Conservation (phyloP, 345 rosid species). For the Eucalyptus guilfoylei region DNA sequence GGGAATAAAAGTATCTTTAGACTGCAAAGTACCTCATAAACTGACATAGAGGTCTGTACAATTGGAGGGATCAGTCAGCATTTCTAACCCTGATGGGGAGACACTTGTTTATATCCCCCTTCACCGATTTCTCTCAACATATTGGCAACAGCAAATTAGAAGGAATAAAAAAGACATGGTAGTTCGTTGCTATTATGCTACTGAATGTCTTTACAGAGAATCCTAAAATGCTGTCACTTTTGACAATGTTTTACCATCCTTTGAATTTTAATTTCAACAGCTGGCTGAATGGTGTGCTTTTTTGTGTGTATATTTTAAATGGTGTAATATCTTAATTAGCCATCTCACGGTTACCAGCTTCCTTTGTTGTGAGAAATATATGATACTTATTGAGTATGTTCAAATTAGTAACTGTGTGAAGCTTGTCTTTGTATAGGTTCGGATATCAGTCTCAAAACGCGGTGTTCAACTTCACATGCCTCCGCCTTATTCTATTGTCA, state of each 20-base stretch:
- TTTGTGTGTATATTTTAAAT: not conserved
- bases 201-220: not conserved
- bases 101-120: not conserved
- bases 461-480: slow-evolving; percentile 69
- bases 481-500: slow-evolving; percentile 88
- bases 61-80: not conserved
- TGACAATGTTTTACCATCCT: not conserved
- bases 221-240: not conserved
- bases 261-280: not conserved
- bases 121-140: not conserved
- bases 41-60: not conserved
- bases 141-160: not conserved
- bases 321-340: not conserved
- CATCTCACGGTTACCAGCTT: not conserved
- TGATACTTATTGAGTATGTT: not conserved
- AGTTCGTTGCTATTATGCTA: not conserved
- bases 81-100: not conserved
- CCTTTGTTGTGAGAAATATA: not conserved
- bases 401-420: not conserved
- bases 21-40: not conserved
- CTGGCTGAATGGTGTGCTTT: not conserved
- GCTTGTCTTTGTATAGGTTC: slow-evolving; percentile 21
- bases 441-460: slow-evolving; percentile 33
- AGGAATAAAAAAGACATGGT: not conserved
- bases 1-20: not conserved